A percentile compares a stretch with the other conserved stretches of the same genome.
Evolutionary conservation across 108 stramenopile species (phyloP).

Genomic region (Nitzschia inconspicua): DNA sequence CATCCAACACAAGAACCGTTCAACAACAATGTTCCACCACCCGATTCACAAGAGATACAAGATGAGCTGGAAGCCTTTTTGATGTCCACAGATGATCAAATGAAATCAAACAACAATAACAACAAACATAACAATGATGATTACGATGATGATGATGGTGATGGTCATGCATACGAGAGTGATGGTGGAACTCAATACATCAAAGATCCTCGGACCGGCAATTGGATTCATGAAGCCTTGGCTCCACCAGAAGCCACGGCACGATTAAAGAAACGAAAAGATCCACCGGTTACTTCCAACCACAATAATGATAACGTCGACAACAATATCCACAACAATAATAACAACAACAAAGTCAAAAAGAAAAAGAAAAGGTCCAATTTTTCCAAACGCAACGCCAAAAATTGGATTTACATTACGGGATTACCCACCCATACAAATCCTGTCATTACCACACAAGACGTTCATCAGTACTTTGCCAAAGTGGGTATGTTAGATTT

Average conservation of each 20-base stretch:
- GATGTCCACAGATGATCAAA: constrained; percentile 34
- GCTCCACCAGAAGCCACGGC: constrained; percentile 10
- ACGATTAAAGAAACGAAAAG: constrained; percentile 8
- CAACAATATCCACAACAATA: constrained; percentile 6
- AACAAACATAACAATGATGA: neutral
- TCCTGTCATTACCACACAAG: constrained; percentile 67
- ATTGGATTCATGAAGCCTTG: constrained; percentile 72
- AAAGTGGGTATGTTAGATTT: constrained; percentile 90
- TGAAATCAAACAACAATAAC: neutral
- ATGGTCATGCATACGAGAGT: constrained; percentile 73
- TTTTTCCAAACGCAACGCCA: constrained; percentile 80
- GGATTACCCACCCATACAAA: constrained; percentile 64
- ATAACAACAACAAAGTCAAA: constrained; percentile 12
- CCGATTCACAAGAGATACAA: constrained; percentile 9
- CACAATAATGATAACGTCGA: constrained; percentile 1
- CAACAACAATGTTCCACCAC: neutral
- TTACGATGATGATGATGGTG: constrained; percentile 49
- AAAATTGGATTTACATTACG: constrained; percentile 81
- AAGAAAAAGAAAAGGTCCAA: constrained; percentile 81
- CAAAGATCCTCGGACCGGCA: constrained; percentile 53
- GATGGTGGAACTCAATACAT: constrained; percentile 79
- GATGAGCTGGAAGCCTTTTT: constrained; percentile 72
- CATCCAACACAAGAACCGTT: neutral
- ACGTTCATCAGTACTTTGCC: constrained; percentile 71
- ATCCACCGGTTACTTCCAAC: neutral